Base-by-base conservation (phyloP, 345 rosid genomes). In the Gossypium turneri region DNA sequence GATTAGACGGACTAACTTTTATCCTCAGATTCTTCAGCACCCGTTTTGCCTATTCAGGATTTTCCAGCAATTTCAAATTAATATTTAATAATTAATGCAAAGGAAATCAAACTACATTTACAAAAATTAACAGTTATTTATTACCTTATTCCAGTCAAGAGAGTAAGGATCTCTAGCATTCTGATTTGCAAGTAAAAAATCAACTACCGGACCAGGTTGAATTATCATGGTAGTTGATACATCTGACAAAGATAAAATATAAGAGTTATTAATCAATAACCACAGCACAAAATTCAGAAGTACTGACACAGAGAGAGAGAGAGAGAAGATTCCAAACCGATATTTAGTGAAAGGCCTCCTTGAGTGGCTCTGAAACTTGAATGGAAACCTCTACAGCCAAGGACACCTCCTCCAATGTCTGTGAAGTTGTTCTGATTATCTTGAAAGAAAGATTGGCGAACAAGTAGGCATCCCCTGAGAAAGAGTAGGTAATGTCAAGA, bases 221-320 rank as follows among this genome's bases (percentile, higher is more conserved):
- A 94, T 84, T 60, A 90, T 92, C 97, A 91, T 92, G 9, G 97
- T 92, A 1, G 98, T 94, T 1, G 98, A 92, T 0, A 92, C 97
- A 86, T 94, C 97, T 94, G 79, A 66, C 10, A 79, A 6, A 13
- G 25, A 77, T 47, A 52, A 3, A 19, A 19, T 3, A 79, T 57
- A 66, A 41, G 52, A 75, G 52, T 24, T 20, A 56, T 62, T 9
- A 59, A 60, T 68, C 75, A 74, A 64, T 71, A 4, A 1, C 45
- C 51, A 29, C 12, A n/a, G 77, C 58, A 44, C 44, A 48, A 63
- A 25, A 11, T 3, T 2, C 38, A 12, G 0, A 24, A 41, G 17
- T 5, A 41, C 38, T 25, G 19, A 7, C 16, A 76, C 7, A 34
- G 7, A 5, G 41, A 7, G 29, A 76, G 41, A 34, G 41, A 34